Percentiles rank a stretch among this genome's conserved stretches.
phyloP scores from a whole-genome alignment of 1,284 basidiomycete genomes.

The Erythrobasidium hasegawianum region DNA sequence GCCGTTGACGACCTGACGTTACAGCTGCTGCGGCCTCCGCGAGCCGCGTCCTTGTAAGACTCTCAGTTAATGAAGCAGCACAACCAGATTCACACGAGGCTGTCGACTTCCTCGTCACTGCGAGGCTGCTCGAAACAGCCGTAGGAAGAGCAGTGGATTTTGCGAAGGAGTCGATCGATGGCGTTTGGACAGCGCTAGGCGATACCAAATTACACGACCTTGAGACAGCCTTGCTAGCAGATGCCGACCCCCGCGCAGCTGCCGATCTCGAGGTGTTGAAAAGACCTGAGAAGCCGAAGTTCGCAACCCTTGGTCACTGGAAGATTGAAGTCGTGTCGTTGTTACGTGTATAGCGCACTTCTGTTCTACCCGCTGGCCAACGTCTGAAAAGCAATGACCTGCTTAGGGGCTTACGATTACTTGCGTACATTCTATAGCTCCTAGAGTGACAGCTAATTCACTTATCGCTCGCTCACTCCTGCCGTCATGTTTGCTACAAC shows the following conservation, averaged over 20 bases:
- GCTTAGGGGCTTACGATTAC: too few relatives aligned
- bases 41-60: constrained; percentile 5
- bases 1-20: not conserved
- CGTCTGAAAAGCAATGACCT: too few relatives aligned
- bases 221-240: constrained; percentile 27
- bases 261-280: constrained; percentile 21
- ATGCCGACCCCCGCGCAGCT: constrained; percentile 16
- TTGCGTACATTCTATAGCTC: too few relatives aligned
- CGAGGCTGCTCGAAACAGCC: constrained; percentile 9
- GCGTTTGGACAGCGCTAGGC: constrained; percentile 16
- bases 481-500: too few relatives aligned
- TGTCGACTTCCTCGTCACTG: not conserved
- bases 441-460: too few relatives aligned
- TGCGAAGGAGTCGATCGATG: constrained; percentile 9
- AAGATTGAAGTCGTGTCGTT: constrained; percentile 6
- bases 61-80: not conserved
- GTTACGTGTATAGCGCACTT: too few relatives aligned
- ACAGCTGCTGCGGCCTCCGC: constrained; percentile 10
- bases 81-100: not conserved
- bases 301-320: constrained; percentile 23
- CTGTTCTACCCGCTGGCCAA: too few relatives aligned
- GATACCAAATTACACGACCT: constrained; percentile 32
- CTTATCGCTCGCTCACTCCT: too few relatives aligned
- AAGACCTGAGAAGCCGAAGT: constrained; percentile 22
- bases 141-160: constrained; percentile 1